A percentile compares a stretch with the other conserved stretches of the same genome.
These are phyloP conservation scores for Cystobasidiopsis lactophilus DNA, from an alignment of 768 basidiomycete genomes.

Conservation along the genomic window DNA sequence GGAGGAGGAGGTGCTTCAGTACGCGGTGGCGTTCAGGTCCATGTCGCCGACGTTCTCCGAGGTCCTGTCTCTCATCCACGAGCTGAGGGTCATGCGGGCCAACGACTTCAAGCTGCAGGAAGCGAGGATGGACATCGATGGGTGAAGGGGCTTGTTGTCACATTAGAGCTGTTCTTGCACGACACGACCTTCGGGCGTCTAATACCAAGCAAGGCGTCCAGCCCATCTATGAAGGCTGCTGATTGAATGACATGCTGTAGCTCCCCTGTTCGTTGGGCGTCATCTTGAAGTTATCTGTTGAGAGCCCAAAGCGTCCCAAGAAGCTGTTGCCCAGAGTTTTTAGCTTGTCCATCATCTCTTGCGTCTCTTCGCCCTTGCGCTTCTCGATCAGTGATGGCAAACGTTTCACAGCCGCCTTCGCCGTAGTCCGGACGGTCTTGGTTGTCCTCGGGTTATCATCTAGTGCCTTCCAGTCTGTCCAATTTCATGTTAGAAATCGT, in stretches of 20 bases:
- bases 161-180: too few relatives aligned
- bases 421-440: conserved; percentile 33
- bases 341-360: conserved; percentile 76
- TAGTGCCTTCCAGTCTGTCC: conserved; percentile 55
- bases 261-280: conserved; percentile 74
- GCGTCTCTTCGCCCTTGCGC: conserved; percentile 65
- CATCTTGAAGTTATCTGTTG: conserved; percentile 93
- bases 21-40: neutral
- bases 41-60: neutral
- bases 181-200: too few relatives aligned
- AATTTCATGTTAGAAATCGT: neutral
- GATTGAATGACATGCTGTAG: conserved; percentile 77
- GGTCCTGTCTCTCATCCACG: neutral
- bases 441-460: conserved; percentile 38
- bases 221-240: too few relatives aligned
- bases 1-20: neutral
- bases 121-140: too few relatives aligned
- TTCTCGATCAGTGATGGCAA: conserved; percentile 48
- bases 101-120: too few relatives aligned
- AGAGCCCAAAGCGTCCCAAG: conserved; percentile 83
- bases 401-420: conserved; percentile 32
- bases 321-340: conserved; percentile 81
- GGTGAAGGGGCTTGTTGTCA: too few relatives aligned
- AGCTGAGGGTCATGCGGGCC: neutral
- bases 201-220: too few relatives aligned